Percentiles rank a stretch among this genome's conserved stretches.
Conservation (phyloP, 2,329 filamentous ascomycete genomes). For the Cephalotrichum gorgonifer region DNA sequence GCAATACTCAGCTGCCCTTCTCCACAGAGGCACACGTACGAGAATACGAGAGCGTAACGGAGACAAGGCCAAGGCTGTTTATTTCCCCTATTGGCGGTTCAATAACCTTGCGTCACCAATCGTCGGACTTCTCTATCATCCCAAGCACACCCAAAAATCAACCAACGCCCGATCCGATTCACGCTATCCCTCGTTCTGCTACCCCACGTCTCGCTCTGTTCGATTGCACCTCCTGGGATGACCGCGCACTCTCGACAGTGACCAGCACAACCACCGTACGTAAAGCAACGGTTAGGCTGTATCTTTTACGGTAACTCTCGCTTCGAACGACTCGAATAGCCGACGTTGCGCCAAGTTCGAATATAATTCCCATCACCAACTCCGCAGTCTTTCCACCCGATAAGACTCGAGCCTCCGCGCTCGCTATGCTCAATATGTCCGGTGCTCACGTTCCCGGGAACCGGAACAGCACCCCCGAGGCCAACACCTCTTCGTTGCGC, state of each 20-base stretch:
- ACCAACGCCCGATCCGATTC: neutral
- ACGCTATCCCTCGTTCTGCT: neutral
- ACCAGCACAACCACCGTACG: neutral
- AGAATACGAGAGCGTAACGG: neutral
- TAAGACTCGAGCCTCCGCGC: neutral
- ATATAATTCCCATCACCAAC: neutral
- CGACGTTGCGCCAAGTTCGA: neutral
- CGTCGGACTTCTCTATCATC: neutral
- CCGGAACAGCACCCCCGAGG: slow-evolving; percentile 95
- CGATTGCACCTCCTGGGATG: neutral
- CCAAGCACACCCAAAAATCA: neutral
- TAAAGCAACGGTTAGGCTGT: slow-evolving; percentile 13
- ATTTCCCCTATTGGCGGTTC: neutral
- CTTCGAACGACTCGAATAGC: neutral
- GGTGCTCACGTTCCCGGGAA: slow-evolving; percentile 65
- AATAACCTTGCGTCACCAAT: neutral
- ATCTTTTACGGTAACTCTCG: neutral
- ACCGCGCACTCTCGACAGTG: neutral
- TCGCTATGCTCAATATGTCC: slow-evolving; percentile 50
- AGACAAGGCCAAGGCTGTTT: neutral
- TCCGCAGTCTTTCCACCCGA: neutral
- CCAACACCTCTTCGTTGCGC: slow-evolving; percentile 66
- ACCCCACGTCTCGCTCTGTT: neutral
- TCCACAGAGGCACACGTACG: neutral
- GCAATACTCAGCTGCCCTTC: neutral